Conservation (phyloP, 1,284 basidiomycete genomes). For the Ganoderma boninense region DNA sequence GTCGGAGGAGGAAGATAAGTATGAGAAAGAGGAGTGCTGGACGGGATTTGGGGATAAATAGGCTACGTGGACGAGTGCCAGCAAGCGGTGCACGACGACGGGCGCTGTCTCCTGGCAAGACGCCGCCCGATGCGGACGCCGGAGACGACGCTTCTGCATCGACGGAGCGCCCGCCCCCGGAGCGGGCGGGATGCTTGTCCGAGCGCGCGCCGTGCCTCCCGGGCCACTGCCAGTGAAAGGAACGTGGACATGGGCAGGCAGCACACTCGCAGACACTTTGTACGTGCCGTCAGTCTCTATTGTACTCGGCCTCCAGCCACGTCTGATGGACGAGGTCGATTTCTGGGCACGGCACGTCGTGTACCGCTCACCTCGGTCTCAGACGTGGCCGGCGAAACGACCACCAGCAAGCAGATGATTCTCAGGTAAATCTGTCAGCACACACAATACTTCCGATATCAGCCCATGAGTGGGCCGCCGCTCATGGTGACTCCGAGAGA, state of each 20-base stretch:
- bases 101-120: background rate
- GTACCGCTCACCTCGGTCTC: conserved; percentile 7
- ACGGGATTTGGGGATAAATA: background rate
- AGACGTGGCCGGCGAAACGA: conserved; percentile 24
- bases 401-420: conserved; percentile 23
- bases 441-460: conserved; percentile 33
- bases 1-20: background rate
- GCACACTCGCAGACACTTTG: background rate
- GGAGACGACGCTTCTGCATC: background rate
- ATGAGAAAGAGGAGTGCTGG: conserved; percentile 9
- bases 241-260: background rate
- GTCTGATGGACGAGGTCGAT: background rate
- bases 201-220: background rate
- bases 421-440: conserved; percentile 17
- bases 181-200: background rate
- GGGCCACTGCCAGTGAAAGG: background rate
- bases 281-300: background rate
- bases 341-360: background rate
- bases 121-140: background rate
- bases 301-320: background rate
- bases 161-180: conserved; percentile 6
- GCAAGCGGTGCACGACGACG: conserved; percentile 2
- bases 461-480: conserved; percentile 13
- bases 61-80: conserved; percentile 17
- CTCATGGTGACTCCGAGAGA: background rate